Base-by-base conservation (phyloP, 2,329 filamentous ascomycete genomes). In the Ascocoryne sarcoides region DNA sequence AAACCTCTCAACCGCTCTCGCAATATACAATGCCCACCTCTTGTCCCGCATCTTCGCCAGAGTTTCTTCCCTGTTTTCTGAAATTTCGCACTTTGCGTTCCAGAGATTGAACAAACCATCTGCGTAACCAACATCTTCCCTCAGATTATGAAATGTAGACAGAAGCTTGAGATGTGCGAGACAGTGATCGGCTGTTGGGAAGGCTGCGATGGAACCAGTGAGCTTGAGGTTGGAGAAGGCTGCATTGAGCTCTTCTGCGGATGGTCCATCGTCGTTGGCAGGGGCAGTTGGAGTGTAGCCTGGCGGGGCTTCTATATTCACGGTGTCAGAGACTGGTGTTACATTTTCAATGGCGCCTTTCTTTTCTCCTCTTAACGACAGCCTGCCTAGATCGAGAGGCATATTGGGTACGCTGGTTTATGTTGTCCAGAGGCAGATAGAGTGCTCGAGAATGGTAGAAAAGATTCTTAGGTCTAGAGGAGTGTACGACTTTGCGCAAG, bases 131-230 rank as follows among this genome's bases (percentile, higher is more conserved):
- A 88, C 61, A 14, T 75, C 70, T 43, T 85, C 76, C 46, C 79
- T 81, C 39, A 90, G 62, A 23, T 69, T 69, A 48, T 84, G 73
- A 42, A 90, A 70, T 8, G 78, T 74, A 38, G 77, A 73, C 1
- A 90, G 67, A 1, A 90, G 66, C 57, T 85, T 86, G 19, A 90
- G 68, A 57, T 92, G 85, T 1, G 76, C 80, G 16, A 85, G 71
- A 48, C 81, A 85, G 31, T 76, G 69, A 44, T 79, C 69, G 4
- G 59, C 59, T 1, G 65, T 64, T 1, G 75, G 69, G 14, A 55
- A 49, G 4, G 59, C 48, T 2, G 44, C 39, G 9, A 55, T 43
- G 12, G 49, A 37, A 0, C 53, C 38, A 5, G 58, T 49, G 12
- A 73, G 48, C 1, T 53, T 48, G 10, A 70, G 60, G 31, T 62